Evolutionary conservation across 306 rosid genomes (phyloP).

Genomic region (Biancaea sappan): DNA sequence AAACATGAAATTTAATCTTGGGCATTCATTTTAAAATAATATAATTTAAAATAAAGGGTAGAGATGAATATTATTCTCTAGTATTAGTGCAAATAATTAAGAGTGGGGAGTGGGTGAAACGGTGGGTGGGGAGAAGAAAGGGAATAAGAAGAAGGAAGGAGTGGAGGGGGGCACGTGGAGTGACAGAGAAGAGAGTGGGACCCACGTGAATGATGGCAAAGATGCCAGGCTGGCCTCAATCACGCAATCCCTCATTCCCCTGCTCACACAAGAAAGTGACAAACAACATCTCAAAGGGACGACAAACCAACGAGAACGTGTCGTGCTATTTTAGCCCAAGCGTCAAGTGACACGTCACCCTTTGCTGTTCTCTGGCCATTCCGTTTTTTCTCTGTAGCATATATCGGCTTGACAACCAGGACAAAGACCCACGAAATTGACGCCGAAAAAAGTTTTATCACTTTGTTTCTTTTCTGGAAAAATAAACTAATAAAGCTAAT

Average conservation of each 20-base stretch:
- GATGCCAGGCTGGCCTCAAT: conserved; percentile 82
- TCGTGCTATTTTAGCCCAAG: neutral
- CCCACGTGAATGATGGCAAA: conserved; percentile 62
- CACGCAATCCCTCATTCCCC: no score
- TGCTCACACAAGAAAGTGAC: no score
- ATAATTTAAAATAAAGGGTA: no score
- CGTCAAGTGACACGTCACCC: neutral
- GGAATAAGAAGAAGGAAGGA: conserved; percentile 44
- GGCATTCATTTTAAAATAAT: no score
- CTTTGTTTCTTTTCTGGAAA: no score
- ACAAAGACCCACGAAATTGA: neutral
- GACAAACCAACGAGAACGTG: conserved; percentile 38
- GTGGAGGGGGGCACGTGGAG: conserved; percentile 63
- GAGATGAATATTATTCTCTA: no score
- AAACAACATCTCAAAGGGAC: no score
- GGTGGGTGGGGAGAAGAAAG: conserved; percentile 17
- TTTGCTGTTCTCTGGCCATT: neutral
- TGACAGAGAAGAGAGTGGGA: conserved; percentile 66
- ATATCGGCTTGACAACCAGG: no score
- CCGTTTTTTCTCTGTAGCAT: no score
- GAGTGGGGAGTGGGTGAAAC: conserved; percentile 17
- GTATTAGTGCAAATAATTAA: no score
- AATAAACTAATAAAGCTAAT: no score
- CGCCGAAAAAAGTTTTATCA: neutral
- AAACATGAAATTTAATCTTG: no score